Conservation (phyloP, 805 yeast species). For the Suhomyces emberorum region DNA sequence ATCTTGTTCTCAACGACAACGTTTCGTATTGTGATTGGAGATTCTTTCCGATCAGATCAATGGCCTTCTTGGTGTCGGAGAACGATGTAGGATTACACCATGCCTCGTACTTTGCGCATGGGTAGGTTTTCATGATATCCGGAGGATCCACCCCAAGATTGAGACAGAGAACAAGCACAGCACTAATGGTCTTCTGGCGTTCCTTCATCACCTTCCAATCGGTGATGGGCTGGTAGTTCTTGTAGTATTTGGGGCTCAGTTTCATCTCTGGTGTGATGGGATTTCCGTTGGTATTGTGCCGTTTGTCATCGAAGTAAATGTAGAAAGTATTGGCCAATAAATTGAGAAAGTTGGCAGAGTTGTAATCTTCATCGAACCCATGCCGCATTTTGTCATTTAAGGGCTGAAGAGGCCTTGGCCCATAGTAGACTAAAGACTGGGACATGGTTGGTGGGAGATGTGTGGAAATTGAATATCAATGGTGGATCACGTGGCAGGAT, state of each 20-base stretch:
- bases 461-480: too few relatives aligned
- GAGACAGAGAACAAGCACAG: slow-evolving; percentile 85
- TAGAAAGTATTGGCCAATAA: slow-evolving; percentile 65
- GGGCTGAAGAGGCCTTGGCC: slow-evolving; percentile 41
- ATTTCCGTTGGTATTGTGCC: slow-evolving; percentile 87
- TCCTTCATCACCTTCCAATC: slow-evolving; percentile 94
- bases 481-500: too few relatives aligned
- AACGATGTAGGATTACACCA: slow-evolving; percentile 87
- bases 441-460: slow-evolving; percentile 1
- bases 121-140: slow-evolving; percentile 87
- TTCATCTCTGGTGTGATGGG: slow-evolving; percentile 62
- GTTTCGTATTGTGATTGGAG: slow-evolving; percentile 88
- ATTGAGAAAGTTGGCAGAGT: slow-evolving; percentile 53
- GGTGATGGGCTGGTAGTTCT: slow-evolving; percentile 63
- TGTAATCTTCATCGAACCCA: slow-evolving; percentile 63
- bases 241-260: slow-evolving; percentile 32
- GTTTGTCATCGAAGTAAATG: slow-evolving; percentile 85
- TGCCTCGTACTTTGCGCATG: slow-evolving; percentile 87
- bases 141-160: slow-evolving; percentile 98
- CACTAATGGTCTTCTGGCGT: slow-evolving; percentile 88
- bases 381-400: slow-evolving; percentile 58
- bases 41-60: slow-evolving; percentile 85
- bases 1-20: slow-evolving; percentile 78
- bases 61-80: slow-evolving; percentile 84
- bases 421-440: slow-evolving; percentile 16